These are phyloP conservation scores for Claviceps pazoutovae DNA, from an alignment of 2,329 filamentous ascomycete species.

Conservation along the genomic window DNA sequence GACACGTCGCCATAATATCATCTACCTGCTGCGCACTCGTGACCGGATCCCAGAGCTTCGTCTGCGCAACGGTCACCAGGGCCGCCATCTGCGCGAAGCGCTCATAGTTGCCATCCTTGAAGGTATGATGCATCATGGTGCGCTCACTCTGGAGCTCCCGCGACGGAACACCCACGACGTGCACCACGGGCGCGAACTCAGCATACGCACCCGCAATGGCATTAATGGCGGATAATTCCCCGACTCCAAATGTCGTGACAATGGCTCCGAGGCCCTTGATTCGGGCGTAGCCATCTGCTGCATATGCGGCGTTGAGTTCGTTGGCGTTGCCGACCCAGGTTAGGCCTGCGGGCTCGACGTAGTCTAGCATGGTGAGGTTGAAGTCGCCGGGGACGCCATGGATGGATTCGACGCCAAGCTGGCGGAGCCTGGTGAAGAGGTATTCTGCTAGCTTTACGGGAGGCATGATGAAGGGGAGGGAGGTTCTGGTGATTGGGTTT, in stretches of 20 bases:
- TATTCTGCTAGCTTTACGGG: constrained; percentile 23
- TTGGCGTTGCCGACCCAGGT: constrained; percentile 39
- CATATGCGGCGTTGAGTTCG: constrained; percentile 44
- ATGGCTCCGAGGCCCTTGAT: constrained; percentile 35
- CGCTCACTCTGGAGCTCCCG: constrained; percentile 28
- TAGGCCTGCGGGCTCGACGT: constrained; percentile 22
- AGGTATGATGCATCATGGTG: constrained; percentile 36
- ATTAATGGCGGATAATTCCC: constrained; percentile 42
- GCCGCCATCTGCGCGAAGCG: constrained; percentile 35
- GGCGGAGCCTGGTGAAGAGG: constrained; percentile 42
- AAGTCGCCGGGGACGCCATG: constrained; percentile 34
- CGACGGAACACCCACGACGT: constrained; percentile 41
- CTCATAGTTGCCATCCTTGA: constrained; percentile 40
- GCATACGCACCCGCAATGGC: constrained; percentile 44
- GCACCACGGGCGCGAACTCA: constrained; percentile 40
- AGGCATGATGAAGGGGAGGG: background rate
- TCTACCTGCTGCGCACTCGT: constrained; percentile 32
- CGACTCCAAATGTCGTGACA: constrained; percentile 48
- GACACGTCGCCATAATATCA: constrained; percentile 20
- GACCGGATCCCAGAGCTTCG: constrained; percentile 26
- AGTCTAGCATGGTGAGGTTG: constrained; percentile 24
- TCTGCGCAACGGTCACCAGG: constrained; percentile 35
- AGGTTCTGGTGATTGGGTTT: background rate
- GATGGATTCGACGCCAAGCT: constrained; percentile 44
- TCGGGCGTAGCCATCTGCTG: constrained; percentile 43